These are phyloP conservation scores for Blastobotrys chiropterorum DNA, from an alignment of 805 yeast genomes.

Conservation along the genomic window DNA sequence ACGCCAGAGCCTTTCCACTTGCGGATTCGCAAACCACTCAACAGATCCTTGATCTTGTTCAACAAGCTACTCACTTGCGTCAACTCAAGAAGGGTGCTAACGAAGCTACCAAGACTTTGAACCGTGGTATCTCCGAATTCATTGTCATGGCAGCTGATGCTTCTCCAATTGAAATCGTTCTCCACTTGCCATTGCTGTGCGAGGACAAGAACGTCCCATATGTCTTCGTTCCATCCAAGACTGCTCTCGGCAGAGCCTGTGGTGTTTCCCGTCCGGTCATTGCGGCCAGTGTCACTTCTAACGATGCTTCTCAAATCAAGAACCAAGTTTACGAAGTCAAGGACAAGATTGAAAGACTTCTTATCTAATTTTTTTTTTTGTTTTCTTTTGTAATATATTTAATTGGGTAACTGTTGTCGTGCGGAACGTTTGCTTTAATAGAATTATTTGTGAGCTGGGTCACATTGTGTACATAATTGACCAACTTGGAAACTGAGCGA, in stretches of 20 bases:
- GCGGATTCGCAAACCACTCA: conserved; percentile 94
- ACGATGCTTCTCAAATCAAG: conserved; percentile 96
- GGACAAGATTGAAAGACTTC: conserved; percentile 97
- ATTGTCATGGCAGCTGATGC: conserved; percentile 99
- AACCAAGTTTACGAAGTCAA: conserved; percentile 94
- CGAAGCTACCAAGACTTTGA: conserved; percentile 98
- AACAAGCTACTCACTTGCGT: conserved; percentile 96
- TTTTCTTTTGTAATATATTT: too few relatives aligned
- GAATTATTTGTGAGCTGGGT: too few relatives aligned
- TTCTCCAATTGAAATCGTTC: conserved; percentile 96
- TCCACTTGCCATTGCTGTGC: conserved; percentile 94
- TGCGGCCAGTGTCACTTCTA: conserved; percentile 96
- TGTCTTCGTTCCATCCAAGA: conserved; percentile 97
- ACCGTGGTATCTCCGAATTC: conserved; percentile 99
- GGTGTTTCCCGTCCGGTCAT: conserved; percentile 99
- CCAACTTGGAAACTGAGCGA: too few relatives aligned
- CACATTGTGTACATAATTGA: too few relatives aligned
- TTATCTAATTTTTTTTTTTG: conserved; percentile 62
- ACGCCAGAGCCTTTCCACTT: conserved; percentile 98
- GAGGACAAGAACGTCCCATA: conserved; percentile 99
- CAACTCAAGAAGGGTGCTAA: conserved; percentile 99
- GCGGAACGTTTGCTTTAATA: too few relatives aligned
- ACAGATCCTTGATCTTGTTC: conserved; percentile 95
- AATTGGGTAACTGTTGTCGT: too few relatives aligned
- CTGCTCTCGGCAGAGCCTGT: conserved; percentile 99